phyloP scores from a whole-genome alignment of 2,329 filamentous ascomycete species.

The Furcasterigmium furcatum region DNA sequence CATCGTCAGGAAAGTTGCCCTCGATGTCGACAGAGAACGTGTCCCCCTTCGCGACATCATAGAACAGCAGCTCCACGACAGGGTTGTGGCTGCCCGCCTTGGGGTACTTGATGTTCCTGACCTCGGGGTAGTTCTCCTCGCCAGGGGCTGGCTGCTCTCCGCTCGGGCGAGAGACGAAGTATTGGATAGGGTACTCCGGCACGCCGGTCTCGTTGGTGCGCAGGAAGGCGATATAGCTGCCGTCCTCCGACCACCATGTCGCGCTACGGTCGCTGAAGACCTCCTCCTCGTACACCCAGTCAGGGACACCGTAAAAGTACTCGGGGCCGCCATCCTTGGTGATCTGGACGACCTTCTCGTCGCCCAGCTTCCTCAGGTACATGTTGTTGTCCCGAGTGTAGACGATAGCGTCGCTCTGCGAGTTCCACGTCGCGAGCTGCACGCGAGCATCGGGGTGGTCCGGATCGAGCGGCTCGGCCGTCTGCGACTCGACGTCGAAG shows the following conservation, averaged over 20 bases:
- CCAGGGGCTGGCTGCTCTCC: constrained; percentile 64
- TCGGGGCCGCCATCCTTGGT: constrained; percentile 84
- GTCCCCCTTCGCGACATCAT: constrained; percentile 74
- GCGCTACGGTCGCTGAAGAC: constrained; percentile 72
- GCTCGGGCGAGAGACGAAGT: constrained; percentile 85
- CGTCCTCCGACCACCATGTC: constrained; percentile 84
- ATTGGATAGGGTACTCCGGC: constrained; percentile 88
- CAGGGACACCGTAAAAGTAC: constrained; percentile 92
- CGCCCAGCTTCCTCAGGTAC: constrained; percentile 64
- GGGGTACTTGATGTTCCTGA: constrained; percentile 92
- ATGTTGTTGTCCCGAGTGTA: constrained; percentile 91
- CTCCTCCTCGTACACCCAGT: constrained; percentile 90
- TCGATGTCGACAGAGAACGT: constrained; percentile 76
- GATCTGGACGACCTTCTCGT: constrained; percentile 62
- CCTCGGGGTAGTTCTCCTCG: constrained; percentile 86
- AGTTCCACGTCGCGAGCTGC: constrained; percentile 88
- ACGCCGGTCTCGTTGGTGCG: constrained; percentile 87
- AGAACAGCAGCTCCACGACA: constrained; percentile 82
- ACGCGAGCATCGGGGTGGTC: constrained; percentile 60
- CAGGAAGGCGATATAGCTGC: constrained; percentile 77
- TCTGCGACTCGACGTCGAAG: constrained; percentile 81
- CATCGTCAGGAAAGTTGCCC: constrained; percentile 73
- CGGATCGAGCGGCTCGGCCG: constrained; percentile 73
- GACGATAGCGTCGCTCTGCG: constrained; percentile 79
- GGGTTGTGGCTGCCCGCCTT: constrained; percentile 95